Percentiles rank a stretch among this genome's conserved stretches.
Evolutionary conservation across 345 rosid genomes (phyloP).

Genomic region (Gynandropsis gynandra): DNA sequence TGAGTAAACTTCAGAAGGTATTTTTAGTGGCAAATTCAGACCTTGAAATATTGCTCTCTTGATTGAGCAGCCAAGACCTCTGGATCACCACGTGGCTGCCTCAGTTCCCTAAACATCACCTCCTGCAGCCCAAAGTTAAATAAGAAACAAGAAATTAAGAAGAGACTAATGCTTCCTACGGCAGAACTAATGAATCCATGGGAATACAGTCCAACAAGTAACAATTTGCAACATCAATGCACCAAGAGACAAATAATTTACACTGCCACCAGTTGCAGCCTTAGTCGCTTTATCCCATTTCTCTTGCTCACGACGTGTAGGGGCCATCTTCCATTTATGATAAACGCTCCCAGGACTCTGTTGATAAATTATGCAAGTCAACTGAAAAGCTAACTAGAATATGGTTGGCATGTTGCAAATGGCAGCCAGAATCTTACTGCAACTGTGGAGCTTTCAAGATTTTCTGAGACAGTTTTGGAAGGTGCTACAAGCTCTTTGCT

Average conservation of each 20-base stretch:
- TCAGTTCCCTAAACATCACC: constrained; percentile 55
- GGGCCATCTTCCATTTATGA: constrained; percentile 57
- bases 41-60: constrained; percentile 76
- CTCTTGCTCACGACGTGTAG: constrained; percentile 82
- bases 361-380: background rate
- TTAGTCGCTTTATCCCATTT: constrained; percentile 93
- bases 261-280: constrained; percentile 85
- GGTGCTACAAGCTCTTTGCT: constrained; percentile 63
- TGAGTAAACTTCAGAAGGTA: no score
- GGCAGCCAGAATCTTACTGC: constrained; percentile 34
- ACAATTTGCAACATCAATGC: background rate
- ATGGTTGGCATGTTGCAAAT: background rate
- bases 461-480: constrained; percentile 29
- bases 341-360: constrained; percentile 29
- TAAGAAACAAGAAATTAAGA: constrained; percentile 17
- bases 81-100: constrained; percentile 68
- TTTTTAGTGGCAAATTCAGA: constrained; percentile 3
- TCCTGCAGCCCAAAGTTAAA: constrained; percentile 38
- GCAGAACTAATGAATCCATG: background rate
- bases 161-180: background rate
- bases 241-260: constrained; percentile 29
- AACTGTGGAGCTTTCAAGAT: constrained; percentile 16
- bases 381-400: background rate
- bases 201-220: background rate
- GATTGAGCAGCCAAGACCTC: constrained; percentile 63